Evolutionary conservation across 1,139 yeast genomes (phyloP).

Genomic region (Groenewaldozyma auringiensis): DNA sequence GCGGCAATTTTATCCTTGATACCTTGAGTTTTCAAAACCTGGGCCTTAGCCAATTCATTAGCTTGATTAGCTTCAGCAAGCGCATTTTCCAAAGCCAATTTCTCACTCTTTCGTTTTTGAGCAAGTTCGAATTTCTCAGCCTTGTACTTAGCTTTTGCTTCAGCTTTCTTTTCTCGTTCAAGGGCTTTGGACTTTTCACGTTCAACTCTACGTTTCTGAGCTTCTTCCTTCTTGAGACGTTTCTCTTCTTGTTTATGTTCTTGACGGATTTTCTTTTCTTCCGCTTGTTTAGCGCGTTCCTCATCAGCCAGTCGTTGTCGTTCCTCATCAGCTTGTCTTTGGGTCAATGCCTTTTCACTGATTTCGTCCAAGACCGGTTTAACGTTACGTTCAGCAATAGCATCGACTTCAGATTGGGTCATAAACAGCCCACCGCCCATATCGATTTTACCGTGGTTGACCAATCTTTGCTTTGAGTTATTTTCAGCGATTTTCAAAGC

Average conservation of each 20-base stretch:
- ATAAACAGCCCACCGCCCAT: conserved; percentile 87
- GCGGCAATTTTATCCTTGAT: conserved; percentile 20
- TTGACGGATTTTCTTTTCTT: conserved; percentile 17
- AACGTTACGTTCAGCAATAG: conserved; percentile 75
- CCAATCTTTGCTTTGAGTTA: conserved; percentile 50
- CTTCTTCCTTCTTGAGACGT: conserved; percentile 18
- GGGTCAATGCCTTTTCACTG: conserved; percentile 58
- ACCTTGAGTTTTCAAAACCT: conserved; percentile 22
- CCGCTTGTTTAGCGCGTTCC: conserved; percentile 14
- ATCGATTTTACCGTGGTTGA: conserved; percentile 51
- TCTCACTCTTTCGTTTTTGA: conserved; percentile 14
- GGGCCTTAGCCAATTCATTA: conserved; percentile 23
- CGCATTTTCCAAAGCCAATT: conserved; percentile 18
- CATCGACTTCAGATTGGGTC: conserved; percentile 67
- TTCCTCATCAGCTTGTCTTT: conserved; percentile 62
- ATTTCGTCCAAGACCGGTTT: conserved; percentile 80
- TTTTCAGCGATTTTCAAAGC: conserved; percentile 61
- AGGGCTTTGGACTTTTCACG: conserved; percentile 14
- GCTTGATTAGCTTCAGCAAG: conserved; percentile 24
- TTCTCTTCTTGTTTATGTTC: conserved; percentile 26
- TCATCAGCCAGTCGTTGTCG: conserved; percentile 34
- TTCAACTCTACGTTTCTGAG: conserved; percentile 16
- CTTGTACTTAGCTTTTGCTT: conserved; percentile 16
- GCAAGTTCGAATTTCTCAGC: conserved; percentile 11
- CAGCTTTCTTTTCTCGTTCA: conserved; percentile 16